Conservation (phyloP, 2,329 filamentous ascomycete genomes). For the Trichoderma semiorbis region DNA sequence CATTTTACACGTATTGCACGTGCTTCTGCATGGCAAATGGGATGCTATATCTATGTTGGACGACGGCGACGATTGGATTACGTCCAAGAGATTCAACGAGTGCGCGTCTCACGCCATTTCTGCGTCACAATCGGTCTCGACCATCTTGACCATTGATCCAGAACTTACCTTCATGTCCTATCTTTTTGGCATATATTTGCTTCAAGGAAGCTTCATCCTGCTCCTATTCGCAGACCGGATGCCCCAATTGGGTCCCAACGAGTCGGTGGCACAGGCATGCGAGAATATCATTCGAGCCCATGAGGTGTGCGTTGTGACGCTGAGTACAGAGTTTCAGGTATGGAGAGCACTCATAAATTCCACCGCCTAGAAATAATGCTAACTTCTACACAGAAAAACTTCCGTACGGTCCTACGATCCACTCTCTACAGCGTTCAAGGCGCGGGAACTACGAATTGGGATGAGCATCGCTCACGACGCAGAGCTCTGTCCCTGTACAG, state of each 20-base stretch:
- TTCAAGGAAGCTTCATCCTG: constrained; percentile 49
- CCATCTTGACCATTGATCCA: constrained; percentile 46
- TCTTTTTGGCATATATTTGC: constrained; percentile 49
- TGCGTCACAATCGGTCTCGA: constrained; percentile 43
- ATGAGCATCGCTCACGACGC: constrained; percentile 43
- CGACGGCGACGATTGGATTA: constrained; percentile 47
- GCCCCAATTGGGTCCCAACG: constrained; percentile 43
- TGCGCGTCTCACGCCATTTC: constrained; percentile 47
- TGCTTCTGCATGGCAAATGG: constrained; percentile 48
- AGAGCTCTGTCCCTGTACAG: constrained; percentile 52
- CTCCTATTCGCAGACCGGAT: constrained; percentile 48
- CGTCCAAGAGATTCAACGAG: constrained; percentile 42
- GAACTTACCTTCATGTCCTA: constrained; percentile 52
- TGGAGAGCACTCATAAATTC: neutral
- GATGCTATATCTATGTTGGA: constrained; percentile 49
- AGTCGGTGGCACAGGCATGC: constrained; percentile 45
- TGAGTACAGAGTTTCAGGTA: constrained; percentile 50
- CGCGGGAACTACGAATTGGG: constrained; percentile 37
- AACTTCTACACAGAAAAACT: constrained; percentile 43
- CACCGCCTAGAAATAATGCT: neutral
- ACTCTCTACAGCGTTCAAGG: constrained; percentile 47
- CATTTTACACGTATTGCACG: constrained; percentile 46
- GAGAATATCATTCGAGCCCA: constrained; percentile 50
- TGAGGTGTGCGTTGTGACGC: constrained; percentile 48
- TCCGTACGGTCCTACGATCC: constrained; percentile 50